These are phyloP conservation scores for Mycena kentingensis DNA, from an alignment of 768 basidiomycete species.

Conservation along the genomic window DNA sequence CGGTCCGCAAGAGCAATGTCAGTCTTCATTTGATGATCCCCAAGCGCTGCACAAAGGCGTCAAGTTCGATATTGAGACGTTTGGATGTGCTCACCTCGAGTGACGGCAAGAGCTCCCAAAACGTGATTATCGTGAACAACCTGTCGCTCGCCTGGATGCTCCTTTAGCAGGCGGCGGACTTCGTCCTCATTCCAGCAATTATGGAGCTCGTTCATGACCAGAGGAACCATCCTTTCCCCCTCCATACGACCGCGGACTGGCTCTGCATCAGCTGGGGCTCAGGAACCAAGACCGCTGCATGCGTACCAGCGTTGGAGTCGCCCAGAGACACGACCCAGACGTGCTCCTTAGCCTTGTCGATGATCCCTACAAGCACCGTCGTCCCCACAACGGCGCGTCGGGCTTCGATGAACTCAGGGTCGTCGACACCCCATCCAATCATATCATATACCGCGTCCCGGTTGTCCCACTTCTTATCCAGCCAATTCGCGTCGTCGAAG, in stretches of 20 bases:
- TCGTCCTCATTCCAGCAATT: slow-evolving; percentile 9
- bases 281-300: not conserved
- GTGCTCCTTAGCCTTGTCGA: slow-evolving; percentile 8
- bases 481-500: slow-evolving; percentile 7
- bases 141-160: slow-evolving; percentile 10
- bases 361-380: slow-evolving; percentile 18
- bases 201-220: slow-evolving; percentile 11
- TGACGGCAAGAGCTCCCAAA: slow-evolving; percentile 7
- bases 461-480: slow-evolving; percentile 5
- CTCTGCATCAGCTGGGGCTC: not conserved
- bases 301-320: slow-evolving; percentile 16
- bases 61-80: no score
- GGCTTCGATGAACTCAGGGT: slow-evolving; percentile 2
- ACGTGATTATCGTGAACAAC: not conserved
- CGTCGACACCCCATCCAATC: slow-evolving; percentile 5
- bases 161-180: not conserved
- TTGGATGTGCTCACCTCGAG: slow-evolving; percentile 10
- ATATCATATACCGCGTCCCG: not conserved
- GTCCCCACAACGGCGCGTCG: slow-evolving; percentile 13
- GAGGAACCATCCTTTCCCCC: not conserved
- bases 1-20: not conserved
- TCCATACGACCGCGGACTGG: slow-evolving; percentile 15
- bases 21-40: not conserved
- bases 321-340: slow-evolving; percentile 18
- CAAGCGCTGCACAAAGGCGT: no score